Conservation (phyloP, 495 filamentous ascomycete genomes). For the Aspergillus carlsbadensis region DNA sequence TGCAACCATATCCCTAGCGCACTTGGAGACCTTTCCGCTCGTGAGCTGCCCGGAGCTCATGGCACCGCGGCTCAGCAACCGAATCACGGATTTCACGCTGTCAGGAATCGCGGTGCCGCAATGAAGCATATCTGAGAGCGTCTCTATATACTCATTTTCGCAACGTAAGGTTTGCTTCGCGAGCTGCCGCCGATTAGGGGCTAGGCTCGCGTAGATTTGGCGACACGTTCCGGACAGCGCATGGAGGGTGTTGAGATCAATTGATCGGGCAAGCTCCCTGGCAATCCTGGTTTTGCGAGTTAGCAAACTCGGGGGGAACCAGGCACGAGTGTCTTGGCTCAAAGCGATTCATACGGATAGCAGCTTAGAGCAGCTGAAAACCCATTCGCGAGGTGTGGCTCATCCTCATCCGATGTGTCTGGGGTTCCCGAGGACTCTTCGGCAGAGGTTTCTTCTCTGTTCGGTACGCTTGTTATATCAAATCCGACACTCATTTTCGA, state of each 20-base stretch:
- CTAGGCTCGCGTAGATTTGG: conserved; percentile 69
- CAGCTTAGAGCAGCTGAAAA: conserved; percentile 80
- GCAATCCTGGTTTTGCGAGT: conserved; percentile 60
- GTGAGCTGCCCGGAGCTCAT: conserved; percentile 42
- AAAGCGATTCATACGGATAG: conserved; percentile 71
- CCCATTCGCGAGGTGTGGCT: conserved; percentile 58
- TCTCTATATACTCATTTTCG: conserved; percentile 61
- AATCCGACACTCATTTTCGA: conserved; percentile 25
- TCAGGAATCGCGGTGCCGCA: conserved; percentile 31
- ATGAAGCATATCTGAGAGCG: conserved; percentile 38
- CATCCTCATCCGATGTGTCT: conserved; percentile 18
- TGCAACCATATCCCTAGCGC: conserved; percentile 80
- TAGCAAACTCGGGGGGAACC: conserved; percentile 20
- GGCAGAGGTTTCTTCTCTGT: conserved; percentile 12
- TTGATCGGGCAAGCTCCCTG: conserved; percentile 65
- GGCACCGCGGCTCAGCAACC: conserved; percentile 31
- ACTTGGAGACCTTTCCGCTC: conserved; percentile 67
- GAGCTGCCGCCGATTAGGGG: conserved; percentile 72
- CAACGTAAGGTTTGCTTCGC: conserved; percentile 74
- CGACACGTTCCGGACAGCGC: conserved; percentile 76
- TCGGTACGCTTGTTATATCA: neutral
- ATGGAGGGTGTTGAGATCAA: conserved; percentile 85
- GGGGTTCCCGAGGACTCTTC: conserved; percentile 6
- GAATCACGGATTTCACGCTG: conserved; percentile 39
- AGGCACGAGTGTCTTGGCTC: conserved; percentile 18